A percentile compares a stretch with the other conserved stretches of the same genome.
phyloP scores from a whole-genome alignment of 306 rosid genomes.

The Citrullus amarus region DNA sequence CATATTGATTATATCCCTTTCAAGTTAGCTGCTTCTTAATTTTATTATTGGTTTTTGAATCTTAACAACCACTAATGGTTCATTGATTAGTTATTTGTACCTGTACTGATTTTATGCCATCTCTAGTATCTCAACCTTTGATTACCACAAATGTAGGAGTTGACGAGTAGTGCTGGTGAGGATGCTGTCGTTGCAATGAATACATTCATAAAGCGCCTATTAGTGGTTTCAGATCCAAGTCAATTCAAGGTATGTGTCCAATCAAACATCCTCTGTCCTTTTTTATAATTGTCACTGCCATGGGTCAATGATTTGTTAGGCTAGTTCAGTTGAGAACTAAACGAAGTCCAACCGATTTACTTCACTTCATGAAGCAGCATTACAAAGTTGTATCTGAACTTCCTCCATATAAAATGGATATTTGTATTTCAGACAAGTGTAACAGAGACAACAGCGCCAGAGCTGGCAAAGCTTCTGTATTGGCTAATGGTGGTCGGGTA shows the following conservation, averaged over 20 bases:
- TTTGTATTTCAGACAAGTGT: constrained; percentile 42
- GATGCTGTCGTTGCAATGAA: constrained; percentile 92
- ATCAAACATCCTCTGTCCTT: not conserved
- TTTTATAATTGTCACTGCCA: not conserved
- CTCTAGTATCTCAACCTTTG: not conserved
- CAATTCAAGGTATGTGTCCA: constrained; percentile 67
- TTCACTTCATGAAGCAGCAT: not conserved
- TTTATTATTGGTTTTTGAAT: not conserved
- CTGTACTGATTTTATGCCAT: not conserved
- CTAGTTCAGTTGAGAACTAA: not conserved
- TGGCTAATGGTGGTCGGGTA: constrained; percentile 98
- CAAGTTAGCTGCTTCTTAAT: not conserved
- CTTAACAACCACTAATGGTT: not conserved
- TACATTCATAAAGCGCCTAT: constrained; percentile 85
- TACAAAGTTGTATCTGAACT: not conserved
- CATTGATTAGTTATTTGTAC: not conserved
- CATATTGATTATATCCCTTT: not conserved
- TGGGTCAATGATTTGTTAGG: not conserved
- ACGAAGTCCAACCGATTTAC: not conserved
- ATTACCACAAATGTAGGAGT: constrained; percentile 35
- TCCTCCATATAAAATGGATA: not conserved
- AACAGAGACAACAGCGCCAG: constrained; percentile 67
- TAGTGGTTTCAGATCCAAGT: constrained; percentile 80
- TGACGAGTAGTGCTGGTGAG: constrained; percentile 92
- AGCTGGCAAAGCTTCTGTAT: constrained; percentile 76